Base-by-base conservation (phyloP, 2,329 filamentous ascomycete genomes). In the Fusarium falciforme region DNA sequence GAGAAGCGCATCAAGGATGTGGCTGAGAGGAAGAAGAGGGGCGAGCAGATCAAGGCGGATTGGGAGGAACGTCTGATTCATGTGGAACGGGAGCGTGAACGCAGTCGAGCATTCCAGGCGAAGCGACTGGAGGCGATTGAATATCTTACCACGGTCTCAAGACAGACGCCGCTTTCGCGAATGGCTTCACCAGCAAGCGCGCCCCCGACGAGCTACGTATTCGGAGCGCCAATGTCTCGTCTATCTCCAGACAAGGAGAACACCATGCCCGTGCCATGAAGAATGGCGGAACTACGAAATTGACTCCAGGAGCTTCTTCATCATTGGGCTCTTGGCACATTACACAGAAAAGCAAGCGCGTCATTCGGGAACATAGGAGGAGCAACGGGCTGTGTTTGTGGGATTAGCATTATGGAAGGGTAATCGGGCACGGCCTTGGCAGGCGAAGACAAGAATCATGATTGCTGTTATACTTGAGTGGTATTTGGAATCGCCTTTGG, bases 91-190 rank as follows among this genome's bases (percentile, higher is more conserved):
- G 89, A 91, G 79, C 81, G 87, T 33, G 83, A 86, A 67, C 84
- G 86, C 58, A 89, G 87, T 63, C 82, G 82, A 8, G 67, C 79
- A 1, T 91, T 91, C 74, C 89, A 90, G 77, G 69, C 77, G 62
- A 85, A 79, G 71, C 84, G 88, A 47, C 81, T 81, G 44, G 85
- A 88, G 69, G 87, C 88, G 4, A 79, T 85, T 22, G 81, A 81
- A 22, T 82, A 82, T 44, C 70, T 89, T 29, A 77, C 79, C 5
- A 54, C 47, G 6, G 4, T 33, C 27, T 74, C 78, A n/a, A 78
- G 66, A 47, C 79, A 80, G 55, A 68, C 68, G 3, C 55, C 69
- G 12, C 44, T 60, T 17, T 79, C 78, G 35, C 79, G 81, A 49
- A 79, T 79, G 70, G 72, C 66, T 3, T 82, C 82, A 9, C 80